Evolutionary conservation across 2,329 filamentous ascomycete species (phyloP).

Genomic region (Aureobasidium subglaciale): DNA sequence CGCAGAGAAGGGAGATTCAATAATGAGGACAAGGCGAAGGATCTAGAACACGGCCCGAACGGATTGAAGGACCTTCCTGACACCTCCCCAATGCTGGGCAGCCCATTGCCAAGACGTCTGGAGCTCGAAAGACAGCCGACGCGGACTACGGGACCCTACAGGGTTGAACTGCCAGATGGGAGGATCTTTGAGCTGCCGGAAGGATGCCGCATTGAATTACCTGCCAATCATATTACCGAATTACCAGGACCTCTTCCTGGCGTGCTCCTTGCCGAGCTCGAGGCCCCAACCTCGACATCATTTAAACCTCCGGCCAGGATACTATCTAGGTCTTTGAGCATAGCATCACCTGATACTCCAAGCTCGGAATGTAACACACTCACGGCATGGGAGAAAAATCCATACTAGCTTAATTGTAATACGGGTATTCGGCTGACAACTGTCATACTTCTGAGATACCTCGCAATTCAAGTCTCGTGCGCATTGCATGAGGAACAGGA

Average conservation of each 20-base stretch:
- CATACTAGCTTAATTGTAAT: too few species aligned
- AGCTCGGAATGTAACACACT: neutral
- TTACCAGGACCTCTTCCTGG: neutral
- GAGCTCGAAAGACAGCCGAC: too few species aligned
- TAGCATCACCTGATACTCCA: neutral
- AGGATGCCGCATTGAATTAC: neutral
- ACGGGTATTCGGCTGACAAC: too few species aligned
- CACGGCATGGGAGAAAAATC: too few species aligned
- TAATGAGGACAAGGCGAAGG: neutral
- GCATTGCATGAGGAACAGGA: too few species aligned
- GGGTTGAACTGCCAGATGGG: neutral
- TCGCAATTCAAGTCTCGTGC: too few species aligned
- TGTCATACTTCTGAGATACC: too few species aligned
- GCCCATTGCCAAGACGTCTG: too few species aligned
- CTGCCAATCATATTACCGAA: neutral
- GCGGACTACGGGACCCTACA: neutral
- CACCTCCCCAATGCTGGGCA: too few species aligned
- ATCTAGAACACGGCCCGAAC: neutral
- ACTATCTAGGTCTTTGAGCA: neutral
- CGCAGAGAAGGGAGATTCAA: neutral
- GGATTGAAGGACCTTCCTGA: neutral
- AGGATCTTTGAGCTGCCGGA: neutral
- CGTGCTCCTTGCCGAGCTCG: neutral
- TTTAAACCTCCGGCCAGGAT: neutral
- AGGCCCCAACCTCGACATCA: neutral